Percentiles rank a stretch among this genome's conserved stretches.
Conservation (phyloP, 306 rosid genomes). For the Cucurbita moschata region DNA sequence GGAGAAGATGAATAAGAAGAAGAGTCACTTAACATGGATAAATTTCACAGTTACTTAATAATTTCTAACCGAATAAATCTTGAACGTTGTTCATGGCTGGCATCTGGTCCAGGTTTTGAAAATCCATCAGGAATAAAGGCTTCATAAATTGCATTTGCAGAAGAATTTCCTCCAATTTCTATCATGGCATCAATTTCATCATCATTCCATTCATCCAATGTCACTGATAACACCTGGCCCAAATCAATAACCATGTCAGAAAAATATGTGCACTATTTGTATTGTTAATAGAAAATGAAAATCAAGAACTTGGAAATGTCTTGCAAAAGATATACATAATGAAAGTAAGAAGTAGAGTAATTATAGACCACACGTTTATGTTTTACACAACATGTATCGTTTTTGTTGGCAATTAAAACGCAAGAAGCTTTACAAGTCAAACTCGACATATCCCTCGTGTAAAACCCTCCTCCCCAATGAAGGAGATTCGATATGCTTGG, state of each 20-base stretch:
- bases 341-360: neutral
- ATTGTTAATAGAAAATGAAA: neutral
- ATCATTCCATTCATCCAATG: conserved; percentile 93
- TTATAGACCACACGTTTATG: neutral
- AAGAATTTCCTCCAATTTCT: conserved; percentile 91
- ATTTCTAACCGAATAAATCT: conserved; percentile 70
- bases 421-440: neutral
- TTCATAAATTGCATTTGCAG: conserved; percentile 87
- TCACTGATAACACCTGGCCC: conserved; percentile 78
- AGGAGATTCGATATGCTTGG: neutral
- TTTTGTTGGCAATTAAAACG: neutral
- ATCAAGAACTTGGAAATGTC: neutral
- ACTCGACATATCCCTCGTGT: neutral
- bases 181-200: conserved; percentile 87
- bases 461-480: neutral
- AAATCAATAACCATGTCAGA: conserved; percentile 8
- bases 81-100: conserved; percentile 56
- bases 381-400: neutral
- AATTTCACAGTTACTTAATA: neutral
- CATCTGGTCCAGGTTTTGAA: conserved; percentile 68
- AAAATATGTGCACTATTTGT: neutral
- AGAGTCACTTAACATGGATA: conserved; percentile 15
- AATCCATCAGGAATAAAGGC: conserved; percentile 74
- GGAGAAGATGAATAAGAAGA: neutral
- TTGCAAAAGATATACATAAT: neutral